These are phyloP conservation scores for Pseudogymnoascus sp. DNA, from an alignment of 2,329 filamentous ascomycete species.

Conservation along the genomic window DNA sequence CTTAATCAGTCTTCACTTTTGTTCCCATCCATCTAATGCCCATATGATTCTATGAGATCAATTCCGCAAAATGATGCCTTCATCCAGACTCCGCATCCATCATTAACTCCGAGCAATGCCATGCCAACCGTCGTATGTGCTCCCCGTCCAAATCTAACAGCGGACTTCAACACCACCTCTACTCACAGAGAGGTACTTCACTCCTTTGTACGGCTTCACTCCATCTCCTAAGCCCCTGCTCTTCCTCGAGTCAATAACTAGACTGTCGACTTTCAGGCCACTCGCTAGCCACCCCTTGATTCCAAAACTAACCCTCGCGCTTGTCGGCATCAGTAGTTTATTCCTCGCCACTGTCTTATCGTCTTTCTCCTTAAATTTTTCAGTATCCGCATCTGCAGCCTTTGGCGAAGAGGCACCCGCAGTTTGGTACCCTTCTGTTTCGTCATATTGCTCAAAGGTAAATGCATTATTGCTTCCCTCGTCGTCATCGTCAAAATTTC, in stretches of 20 bases:
- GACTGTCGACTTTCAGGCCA: slow-evolving; percentile 59
- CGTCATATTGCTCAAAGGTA: slow-evolving; percentile 34
- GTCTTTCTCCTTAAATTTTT: slow-evolving; percentile 39
- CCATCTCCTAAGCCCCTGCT: slow-evolving; percentile 79
- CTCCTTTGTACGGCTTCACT: slow-evolving; percentile 92
- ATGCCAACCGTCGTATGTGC: background rate
- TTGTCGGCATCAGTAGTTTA: slow-evolving; percentile 71
- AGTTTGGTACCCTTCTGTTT: slow-evolving; percentile 46
- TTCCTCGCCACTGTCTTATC: slow-evolving; percentile 56
- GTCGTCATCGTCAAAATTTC: slow-evolving; percentile 43
- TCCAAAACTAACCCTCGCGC: slow-evolving; percentile 63
- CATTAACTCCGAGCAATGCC: slow-evolving; percentile 6
- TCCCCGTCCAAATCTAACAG: slow-evolving; percentile 31
- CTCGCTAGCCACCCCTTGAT: slow-evolving; percentile 63
- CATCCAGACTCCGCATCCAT: slow-evolving; percentile 1
- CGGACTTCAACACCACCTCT: slow-evolving; percentile 56
- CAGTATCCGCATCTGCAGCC: slow-evolving; percentile 24
- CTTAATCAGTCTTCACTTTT: background rate
- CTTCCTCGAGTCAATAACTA: slow-evolving; percentile 64
- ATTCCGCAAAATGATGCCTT: background rate
- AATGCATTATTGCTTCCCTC: slow-evolving; percentile 33
- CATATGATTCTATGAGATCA: background rate
- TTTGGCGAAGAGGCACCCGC: slow-evolving; percentile 29
- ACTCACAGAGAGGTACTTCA: slow-evolving; percentile 85
- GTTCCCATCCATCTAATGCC: background rate